Base-by-base conservation (phyloP, 306 rosid species). In the Astragalus glycyphyllos region DNA sequence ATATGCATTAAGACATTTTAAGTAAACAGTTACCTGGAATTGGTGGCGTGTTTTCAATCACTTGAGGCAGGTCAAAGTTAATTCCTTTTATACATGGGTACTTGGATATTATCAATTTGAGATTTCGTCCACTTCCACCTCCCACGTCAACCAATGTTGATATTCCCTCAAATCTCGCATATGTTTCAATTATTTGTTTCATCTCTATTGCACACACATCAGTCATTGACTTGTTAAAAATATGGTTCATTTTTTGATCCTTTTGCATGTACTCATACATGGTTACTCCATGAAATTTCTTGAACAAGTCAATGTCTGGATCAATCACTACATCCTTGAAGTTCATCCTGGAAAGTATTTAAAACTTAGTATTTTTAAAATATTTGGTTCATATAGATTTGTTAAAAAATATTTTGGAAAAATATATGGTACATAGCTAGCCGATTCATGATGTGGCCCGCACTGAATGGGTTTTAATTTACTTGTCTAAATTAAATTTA, bases 51-150 rank as follows among this genome's bases (percentile, higher is more conserved):
- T 73, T 37, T 37, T 73, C 31, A 14, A 74, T 68, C 5, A 79
- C 83, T 13, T 61, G 79, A 7, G 79, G 79, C 3, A 73, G 47
- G 29, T 79, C 83, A 69, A 79, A 79, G 29, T 79, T 79, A 26
- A 79, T 61, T 2, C 68, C 83, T 16, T 68, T 68, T 0, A 79
- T 79, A 13, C 14, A 74, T 73, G 83, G 72, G 42, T 73, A 35
- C 5, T 61, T 77, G 11, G 83, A 73, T 42, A 58, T 16, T 4
- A 79, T 73, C 60, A 42, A 15, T 47, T 58, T 67, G 46, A 79
- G 83, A 47, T 55, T 49, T 67, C 68, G 66, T 20, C 83, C 83
- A 17, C n/a, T 41, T 3, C 79, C 83, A 58, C 83, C 83, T 4
- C 65, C 83, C 1, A 79, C 75, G 1, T 79, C 83, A 8, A 79